Conservation (phyloP, 1,284 basidiomycete species). For the Ganoderma meredithae region DNA sequence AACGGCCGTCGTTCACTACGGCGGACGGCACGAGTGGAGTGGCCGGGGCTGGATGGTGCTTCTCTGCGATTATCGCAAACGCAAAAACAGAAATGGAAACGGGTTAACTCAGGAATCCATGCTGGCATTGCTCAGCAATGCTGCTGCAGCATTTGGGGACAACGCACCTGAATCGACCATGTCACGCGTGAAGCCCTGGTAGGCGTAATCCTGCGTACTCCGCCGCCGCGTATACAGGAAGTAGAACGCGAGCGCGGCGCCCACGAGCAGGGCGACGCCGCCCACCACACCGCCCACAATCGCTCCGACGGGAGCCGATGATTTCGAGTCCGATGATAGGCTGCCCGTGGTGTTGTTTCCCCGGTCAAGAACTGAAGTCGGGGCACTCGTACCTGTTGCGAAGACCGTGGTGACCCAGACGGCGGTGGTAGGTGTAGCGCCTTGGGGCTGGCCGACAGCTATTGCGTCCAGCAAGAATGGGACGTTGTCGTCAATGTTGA, state of each 20-base stretch:
- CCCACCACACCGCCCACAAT: constrained; percentile 33
- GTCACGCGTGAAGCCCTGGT: constrained; percentile 22
- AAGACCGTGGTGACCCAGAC: constrained; percentile 32
- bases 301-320: constrained; percentile 23
- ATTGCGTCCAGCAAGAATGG: constrained; percentile 26
- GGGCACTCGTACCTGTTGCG: constrained; percentile 24
- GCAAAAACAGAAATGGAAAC: background rate
- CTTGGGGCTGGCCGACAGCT: constrained; percentile 13
- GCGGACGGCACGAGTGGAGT: background rate
- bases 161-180: constrained; percentile 24
- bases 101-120: constrained; percentile 2
- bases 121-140: background rate
- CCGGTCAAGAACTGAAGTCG: constrained; percentile 1
- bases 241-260: constrained; percentile 26
- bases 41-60: constrained; percentile 13
- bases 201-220: constrained; percentile 15
- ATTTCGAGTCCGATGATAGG: background rate
- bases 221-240: constrained; percentile 29
- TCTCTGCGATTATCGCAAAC: constrained; percentile 16
- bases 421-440: constrained; percentile 10
- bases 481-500: constrained; percentile 14
- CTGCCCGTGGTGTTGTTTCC: background rate
- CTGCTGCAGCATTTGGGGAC: background rate
- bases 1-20: constrained; percentile 3
- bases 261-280: constrained; percentile 29